These are phyloP conservation scores for Candida piceae DNA, from an alignment of 805 yeast species.

Conservation along the genomic window DNA sequence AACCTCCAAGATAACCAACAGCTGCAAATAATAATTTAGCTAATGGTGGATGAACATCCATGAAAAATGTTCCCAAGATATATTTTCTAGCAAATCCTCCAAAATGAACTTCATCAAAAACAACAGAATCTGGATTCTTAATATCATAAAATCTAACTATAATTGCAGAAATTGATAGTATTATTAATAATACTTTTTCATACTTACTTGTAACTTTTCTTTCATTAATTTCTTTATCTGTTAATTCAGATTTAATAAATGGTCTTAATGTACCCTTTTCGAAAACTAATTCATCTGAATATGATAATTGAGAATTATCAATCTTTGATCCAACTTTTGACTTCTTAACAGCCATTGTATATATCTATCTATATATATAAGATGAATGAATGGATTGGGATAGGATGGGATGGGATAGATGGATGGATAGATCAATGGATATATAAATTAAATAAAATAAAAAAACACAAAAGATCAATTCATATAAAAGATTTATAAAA, in stretches of 20 bases:
- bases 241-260: slow-evolving; percentile 49
- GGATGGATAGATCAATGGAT: too few relatives aligned
- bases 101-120: slow-evolving; percentile 96
- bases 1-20: slow-evolving; percentile 62
- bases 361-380: too few relatives aligned
- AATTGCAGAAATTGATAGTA: slow-evolving; percentile 42
- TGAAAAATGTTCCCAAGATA: slow-evolving; percentile 63
- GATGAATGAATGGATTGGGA: too few relatives aligned
- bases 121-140: slow-evolving; percentile 74
- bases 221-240: slow-evolving; percentile 32
- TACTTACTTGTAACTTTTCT: slow-evolving; percentile 35
- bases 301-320: not conserved
- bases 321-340: slow-evolving; percentile 2
- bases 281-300: slow-evolving; percentile 35
- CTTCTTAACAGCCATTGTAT: slow-evolving; percentile 22
- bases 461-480: too few relatives aligned
- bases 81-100: slow-evolving; percentile 96
- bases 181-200: slow-evolving; percentile 38
- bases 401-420: too few relatives aligned
- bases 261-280: slow-evolving; percentile 50
- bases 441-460: too few relatives aligned
- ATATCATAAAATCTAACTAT: slow-evolving; percentile 58
- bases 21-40: slow-evolving; percentile 79
- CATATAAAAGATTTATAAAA: too few relatives aligned
- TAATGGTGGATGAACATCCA: slow-evolving; percentile 88